Percentiles rank a stretch among this genome's conserved stretches.
These are phyloP conservation scores for Gossypium trilobum DNA, from an alignment of 441 rosid genomes.

Conservation along the genomic window DNA sequence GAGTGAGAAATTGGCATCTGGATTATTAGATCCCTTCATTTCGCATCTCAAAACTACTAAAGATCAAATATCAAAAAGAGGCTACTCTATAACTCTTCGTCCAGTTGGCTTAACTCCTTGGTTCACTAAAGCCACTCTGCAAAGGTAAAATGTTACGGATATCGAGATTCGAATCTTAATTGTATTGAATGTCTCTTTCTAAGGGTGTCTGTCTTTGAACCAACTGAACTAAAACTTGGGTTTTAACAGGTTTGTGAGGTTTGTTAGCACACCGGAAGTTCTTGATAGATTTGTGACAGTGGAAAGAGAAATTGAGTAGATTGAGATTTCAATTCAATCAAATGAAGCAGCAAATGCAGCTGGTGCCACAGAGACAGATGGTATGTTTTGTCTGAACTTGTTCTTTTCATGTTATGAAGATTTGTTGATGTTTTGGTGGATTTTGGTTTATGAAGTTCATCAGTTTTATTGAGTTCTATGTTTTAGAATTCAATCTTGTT, in stretches of 20 bases:
- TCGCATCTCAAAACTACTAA: constrained; percentile 61
- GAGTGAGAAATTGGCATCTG: constrained; percentile 79
- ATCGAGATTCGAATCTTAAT: not conserved
- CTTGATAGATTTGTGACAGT: constrained; percentile 85
- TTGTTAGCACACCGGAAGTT: constrained; percentile 85
- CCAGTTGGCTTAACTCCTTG: constrained; percentile 42
- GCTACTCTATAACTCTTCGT: constrained; percentile 69
- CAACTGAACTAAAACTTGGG: not conserved
- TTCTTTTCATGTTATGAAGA: not conserved
- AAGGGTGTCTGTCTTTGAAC: not conserved
- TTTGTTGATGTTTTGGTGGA: not conserved
- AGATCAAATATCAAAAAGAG: constrained; percentile 77
- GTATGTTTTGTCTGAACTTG: constrained; percentile 25
- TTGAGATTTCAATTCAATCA: constrained; percentile 59
- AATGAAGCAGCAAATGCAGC: constrained; percentile 40
- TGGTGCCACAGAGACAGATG: constrained; percentile 44
- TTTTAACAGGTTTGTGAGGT: constrained; percentile 64
- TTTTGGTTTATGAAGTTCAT: not conserved
- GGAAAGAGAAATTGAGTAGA: constrained; percentile 73
- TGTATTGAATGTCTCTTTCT: not conserved
- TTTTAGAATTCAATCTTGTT: not conserved
- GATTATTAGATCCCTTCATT: constrained; percentile 69
- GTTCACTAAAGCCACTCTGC: constrained; percentile 87
- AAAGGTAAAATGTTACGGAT: constrained; percentile 37
- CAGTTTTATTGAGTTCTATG: not conserved